Percentiles rank a stretch among this genome's conserved stretches.
Evolutionary conservation across 148 eudicot genomes (phyloP).

Genomic region (Heliosperma pusillum): DNA sequence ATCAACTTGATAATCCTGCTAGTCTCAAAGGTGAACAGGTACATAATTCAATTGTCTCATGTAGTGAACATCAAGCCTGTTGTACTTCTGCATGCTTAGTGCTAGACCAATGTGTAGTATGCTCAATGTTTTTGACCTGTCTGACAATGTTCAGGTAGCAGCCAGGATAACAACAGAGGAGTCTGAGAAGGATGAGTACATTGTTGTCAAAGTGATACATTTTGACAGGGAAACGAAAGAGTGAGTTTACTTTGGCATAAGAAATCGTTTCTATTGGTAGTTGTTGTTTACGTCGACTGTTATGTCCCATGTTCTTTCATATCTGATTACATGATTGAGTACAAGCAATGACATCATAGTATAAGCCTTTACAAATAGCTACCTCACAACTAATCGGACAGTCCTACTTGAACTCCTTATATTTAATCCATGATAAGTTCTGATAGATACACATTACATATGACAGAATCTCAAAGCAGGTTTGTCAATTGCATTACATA

Average conservation of each 20-base stretch:
- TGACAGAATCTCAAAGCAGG: background rate
- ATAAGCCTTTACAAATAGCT: background rate
- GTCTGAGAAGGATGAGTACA: slow-evolving; percentile 91
- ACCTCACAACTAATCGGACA: background rate
- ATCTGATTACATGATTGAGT: slow-evolving; percentile 6
- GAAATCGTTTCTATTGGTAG: background rate
- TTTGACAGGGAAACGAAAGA: slow-evolving; percentile 78
- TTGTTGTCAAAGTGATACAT: slow-evolving; percentile 88
- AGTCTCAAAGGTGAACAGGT: slow-evolving; percentile 96
- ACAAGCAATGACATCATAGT: background rate
- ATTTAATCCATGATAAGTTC: background rate
- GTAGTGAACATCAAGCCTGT: background rate
- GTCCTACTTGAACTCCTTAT: background rate
- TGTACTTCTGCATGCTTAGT: background rate
- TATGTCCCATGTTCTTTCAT: background rate
- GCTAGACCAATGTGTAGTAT: slow-evolving; percentile 4
- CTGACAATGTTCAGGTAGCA: slow-evolving; percentile 63
- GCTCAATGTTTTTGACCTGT: slow-evolving; percentile 9
- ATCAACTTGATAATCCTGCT: slow-evolving; percentile 72
- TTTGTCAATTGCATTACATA: background rate
- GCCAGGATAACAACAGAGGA: slow-evolving; percentile 74
- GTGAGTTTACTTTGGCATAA: slow-evolving; percentile 41
- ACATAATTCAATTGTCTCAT: slow-evolving; percentile 11
- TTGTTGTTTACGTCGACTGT: background rate
- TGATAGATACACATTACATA: background rate